Percentiles rank a stretch among this genome's conserved stretches.
These are phyloP conservation scores for Hanseniaspora jakobsenii DNA, from an alignment of 805 yeast genomes.

Conservation along the genomic window DNA sequence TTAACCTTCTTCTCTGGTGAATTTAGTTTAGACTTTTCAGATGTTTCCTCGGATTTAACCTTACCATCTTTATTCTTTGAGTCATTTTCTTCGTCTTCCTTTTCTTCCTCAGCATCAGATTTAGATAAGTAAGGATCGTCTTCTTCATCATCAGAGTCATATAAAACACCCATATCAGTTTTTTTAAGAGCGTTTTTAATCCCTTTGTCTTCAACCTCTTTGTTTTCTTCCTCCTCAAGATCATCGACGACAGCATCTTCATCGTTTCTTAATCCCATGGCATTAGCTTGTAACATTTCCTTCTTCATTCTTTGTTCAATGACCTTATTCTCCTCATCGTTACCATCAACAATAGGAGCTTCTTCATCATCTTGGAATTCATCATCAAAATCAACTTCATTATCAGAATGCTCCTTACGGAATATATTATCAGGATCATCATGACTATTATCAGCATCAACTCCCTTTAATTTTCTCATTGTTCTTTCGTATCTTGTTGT, in stretches of 20 bases:
- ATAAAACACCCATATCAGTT: conserved; percentile 64
- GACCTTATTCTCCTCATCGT: conserved; percentile 87
- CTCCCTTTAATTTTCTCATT: conserved; percentile 37
- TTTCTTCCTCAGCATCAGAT: conserved; percentile 50
- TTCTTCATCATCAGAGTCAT: conserved; percentile 74
- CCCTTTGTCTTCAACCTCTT: conserved; percentile 78
- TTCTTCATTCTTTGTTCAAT: conserved; percentile 72
- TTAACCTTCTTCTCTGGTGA: conserved; percentile 17
- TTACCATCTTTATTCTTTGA: conserved; percentile 30
- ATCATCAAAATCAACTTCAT: conserved; percentile 88
- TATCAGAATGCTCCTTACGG: conserved; percentile 64
- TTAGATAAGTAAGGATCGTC: conserved; percentile 71
- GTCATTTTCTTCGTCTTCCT: conserved; percentile 33
- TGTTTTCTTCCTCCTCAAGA: conserved; percentile 57
- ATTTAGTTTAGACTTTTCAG: conserved; percentile 18
- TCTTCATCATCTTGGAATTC: conserved; percentile 98
- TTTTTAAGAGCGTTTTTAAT: conserved; percentile 72
- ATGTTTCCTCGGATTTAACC: conserved; percentile 20
- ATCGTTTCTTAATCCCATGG: conserved; percentile 50
- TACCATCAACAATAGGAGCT: conserved; percentile 92
- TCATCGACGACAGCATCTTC: conserved; percentile 47
- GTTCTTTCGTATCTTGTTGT: conserved; percentile 42
- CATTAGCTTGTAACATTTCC: conserved; percentile 74
- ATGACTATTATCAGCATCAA: conserved; percentile 29
- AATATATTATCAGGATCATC: conserved; percentile 30